A percentile compares a stretch with the other conserved stretches of the same genome.
These are phyloP conservation scores for Ampelocalamus luodianensis DNA, from an alignment of 176 grass and related monocot species.

Conservation along the genomic window DNA sequence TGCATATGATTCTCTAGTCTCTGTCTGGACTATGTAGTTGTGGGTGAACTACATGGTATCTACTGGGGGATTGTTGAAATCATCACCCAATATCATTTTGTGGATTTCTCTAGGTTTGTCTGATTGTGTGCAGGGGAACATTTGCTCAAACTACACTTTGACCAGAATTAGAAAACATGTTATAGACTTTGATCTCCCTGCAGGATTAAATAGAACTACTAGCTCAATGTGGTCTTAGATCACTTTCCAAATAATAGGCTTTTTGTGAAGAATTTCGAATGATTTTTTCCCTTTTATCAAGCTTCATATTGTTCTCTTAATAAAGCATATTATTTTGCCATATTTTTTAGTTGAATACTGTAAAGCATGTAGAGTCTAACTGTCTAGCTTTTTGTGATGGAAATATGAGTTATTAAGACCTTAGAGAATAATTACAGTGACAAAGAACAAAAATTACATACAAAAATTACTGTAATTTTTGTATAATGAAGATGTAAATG, in stretches of 20 bases:
- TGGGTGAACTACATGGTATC: background rate
- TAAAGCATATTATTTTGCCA: background rate
- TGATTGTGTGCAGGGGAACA: background rate
- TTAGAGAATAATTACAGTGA: no score
- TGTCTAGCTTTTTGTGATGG: background rate
- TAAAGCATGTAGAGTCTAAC: background rate
- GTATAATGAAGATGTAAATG: no score
- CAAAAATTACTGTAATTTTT: no score
- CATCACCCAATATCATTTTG: background rate
- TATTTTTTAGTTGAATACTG: background rate
- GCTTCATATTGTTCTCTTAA: background rate
- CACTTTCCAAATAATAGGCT: background rate
- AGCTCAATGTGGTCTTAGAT: background rate
- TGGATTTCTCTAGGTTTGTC: background rate
- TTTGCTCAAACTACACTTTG: background rate
- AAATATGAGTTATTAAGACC: no score
- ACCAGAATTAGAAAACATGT: background rate
- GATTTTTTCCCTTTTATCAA: constrained; percentile 8
- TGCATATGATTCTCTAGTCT: background rate
- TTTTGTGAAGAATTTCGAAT: background rate
- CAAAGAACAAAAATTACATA: no score
- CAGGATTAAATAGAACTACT: constrained; percentile 3
- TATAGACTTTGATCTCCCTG: background rate
- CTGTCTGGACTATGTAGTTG: background rate
- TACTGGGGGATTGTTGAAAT: background rate